These are phyloP conservation scores for Tylopilus sp. DNA, from an alignment of 768 basidiomycete species.

Conservation along the genomic window DNA sequence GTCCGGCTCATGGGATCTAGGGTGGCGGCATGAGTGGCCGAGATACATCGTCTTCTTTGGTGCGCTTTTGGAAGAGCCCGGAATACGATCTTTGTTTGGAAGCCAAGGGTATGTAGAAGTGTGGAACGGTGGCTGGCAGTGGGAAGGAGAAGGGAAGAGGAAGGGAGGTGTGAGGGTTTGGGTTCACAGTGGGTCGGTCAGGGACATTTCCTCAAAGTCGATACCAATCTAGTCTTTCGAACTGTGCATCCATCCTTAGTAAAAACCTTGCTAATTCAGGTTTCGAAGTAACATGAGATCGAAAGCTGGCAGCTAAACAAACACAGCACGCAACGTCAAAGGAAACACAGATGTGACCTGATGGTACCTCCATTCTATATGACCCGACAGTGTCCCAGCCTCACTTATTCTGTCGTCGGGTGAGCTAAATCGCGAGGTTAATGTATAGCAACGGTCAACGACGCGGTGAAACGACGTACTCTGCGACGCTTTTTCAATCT, in stretches of 20 bases:
- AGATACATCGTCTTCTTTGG: constrained; percentile 82
- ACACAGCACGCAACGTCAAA: constrained; percentile 10
- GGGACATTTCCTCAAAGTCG: not conserved
- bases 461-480: constrained; percentile 43
- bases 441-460: not conserved
- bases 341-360: not conserved
- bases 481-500: constrained; percentile 90
- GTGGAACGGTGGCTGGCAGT: constrained; percentile 69
- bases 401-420: constrained; percentile 38
- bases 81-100: constrained; percentile 45
- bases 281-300: not conserved
- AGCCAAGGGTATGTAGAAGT: constrained; percentile 60
- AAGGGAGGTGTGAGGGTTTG: constrained; percentile 73
- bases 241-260: not conserved
- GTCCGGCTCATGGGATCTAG: constrained; percentile 22
- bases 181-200: constrained; percentile 30
- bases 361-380: not conserved
- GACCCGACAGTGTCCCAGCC: not conserved
- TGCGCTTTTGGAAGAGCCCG: constrained; percentile 55
- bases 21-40: constrained; percentile 78
- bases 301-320: not conserved
- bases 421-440: constrained; percentile 38
- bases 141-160: constrained; percentile 58
- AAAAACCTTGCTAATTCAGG: not conserved
- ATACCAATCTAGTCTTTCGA: not conserved